Conservation (phyloP, 441 rosid species). For the Pelargonium hybrid region DNA sequence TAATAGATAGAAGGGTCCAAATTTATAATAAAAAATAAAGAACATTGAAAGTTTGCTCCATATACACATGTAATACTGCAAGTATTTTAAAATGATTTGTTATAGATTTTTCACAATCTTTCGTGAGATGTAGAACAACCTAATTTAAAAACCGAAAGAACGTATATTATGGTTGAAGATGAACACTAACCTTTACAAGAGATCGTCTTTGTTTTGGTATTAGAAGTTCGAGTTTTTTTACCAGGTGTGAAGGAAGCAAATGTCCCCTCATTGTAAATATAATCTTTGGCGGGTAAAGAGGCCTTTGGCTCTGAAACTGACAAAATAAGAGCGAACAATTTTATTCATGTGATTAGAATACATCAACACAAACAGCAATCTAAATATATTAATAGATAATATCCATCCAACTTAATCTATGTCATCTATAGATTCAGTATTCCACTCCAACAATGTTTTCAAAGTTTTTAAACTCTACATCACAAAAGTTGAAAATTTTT, state of each 20-base stretch:
- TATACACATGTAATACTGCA: background rate
- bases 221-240: conserved; percentile 11
- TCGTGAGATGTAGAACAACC: background rate
- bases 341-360: background rate
- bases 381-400: no score
- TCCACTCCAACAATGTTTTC: background rate
- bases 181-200: background rate
- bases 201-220: conserved; percentile 6
- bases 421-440: background rate
- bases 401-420: background rate
- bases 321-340: background rate
- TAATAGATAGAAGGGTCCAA: background rate
- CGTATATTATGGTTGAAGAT: background rate
- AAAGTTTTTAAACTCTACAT: background rate
- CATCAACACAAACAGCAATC: background rate
- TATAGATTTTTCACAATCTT: background rate
- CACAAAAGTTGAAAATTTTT: background rate
- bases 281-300: background rate
- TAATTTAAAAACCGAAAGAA: conserved; percentile 4
- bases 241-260: conserved; percentile 5
- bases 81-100: background rate
- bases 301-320: background rate
- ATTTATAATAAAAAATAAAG: background rate
- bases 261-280: conserved; percentile 5
- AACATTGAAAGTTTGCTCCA: background rate